Evolutionary conservation across 257 asterid genomes (phyloP).

Genomic region (Echium plantagineum): DNA sequence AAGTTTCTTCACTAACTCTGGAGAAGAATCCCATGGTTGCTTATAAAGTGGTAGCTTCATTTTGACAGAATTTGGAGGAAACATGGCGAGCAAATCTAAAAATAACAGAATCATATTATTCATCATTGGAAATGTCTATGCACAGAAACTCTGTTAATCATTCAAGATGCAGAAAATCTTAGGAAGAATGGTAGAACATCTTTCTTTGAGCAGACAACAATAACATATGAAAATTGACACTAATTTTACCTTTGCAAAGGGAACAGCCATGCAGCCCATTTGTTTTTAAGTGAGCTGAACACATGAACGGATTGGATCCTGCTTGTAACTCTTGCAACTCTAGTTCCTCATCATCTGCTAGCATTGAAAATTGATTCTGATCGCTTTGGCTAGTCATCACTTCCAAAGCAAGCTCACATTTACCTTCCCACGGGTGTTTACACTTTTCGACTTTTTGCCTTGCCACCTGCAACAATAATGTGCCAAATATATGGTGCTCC

Average conservation of each 20-base stretch:
- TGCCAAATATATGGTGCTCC: constrained; percentile 7
- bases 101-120: constrained; percentile 10
- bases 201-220: neutral
- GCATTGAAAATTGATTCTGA: constrained; percentile 27
- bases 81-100: constrained; percentile 80
- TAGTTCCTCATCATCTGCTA: constrained; percentile 89
- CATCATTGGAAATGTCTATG: no score
- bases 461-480: constrained; percentile 32
- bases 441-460: constrained; percentile 36
- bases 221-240: neutral
- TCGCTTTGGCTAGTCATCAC: constrained; percentile 33
- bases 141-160: no score
- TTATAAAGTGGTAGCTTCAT: constrained; percentile 62
- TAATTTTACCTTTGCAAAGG: constrained; percentile 69
- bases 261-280: constrained; percentile 73
- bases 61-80: constrained; percentile 77
- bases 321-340: constrained; percentile 77
- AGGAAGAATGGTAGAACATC: no score
- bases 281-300: constrained; percentile 51
- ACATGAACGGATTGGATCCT: constrained; percentile 69
- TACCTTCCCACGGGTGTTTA: constrained; percentile 43
- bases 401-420: constrained; percentile 71
- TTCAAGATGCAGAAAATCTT: no score
- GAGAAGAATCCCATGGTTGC: constrained; percentile 88
- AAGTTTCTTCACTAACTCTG: constrained; percentile 72